A percentile compares a stretch with the other conserved stretches of the same genome.
These are phyloP conservation scores for Candida gorgasii DNA, from an alignment of 805 yeast genomes.

Conservation along the genomic window DNA sequence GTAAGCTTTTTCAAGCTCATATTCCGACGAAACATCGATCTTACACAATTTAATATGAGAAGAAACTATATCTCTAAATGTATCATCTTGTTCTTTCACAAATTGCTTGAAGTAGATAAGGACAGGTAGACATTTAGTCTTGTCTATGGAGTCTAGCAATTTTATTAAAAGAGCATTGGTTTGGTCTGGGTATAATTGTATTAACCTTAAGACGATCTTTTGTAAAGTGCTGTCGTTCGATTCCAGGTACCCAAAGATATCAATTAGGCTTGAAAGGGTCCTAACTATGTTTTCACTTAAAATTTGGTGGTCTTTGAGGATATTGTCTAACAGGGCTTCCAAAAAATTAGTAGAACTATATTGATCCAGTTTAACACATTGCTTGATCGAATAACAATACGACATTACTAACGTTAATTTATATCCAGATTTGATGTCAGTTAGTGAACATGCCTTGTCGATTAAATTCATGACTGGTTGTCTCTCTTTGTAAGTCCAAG, in stretches of 20 bases:
- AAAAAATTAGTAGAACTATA: too few species aligned
- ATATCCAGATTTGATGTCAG: constrained; percentile 15
- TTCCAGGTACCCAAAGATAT: constrained; percentile 6
- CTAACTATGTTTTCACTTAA: constrained; percentile 6
- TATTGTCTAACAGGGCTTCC: background rate
- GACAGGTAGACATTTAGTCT: constrained; percentile 1
- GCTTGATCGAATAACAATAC: constrained; percentile 3
- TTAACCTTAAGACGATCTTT: too few species aligned
- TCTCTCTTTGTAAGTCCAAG: constrained; percentile 36
- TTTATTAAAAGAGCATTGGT: background rate
- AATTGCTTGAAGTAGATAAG: background rate
- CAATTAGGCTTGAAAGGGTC: background rate
- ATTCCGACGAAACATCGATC: constrained; percentile 15
- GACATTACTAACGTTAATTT: constrained; percentile 10
- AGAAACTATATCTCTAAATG: constrained; percentile 7
- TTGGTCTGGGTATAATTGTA: background rate
- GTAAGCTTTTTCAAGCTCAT: constrained; percentile 23
- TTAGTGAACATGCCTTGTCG: constrained; percentile 25
- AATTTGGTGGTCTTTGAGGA: background rate
- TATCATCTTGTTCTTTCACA: background rate
- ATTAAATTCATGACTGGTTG: constrained; percentile 31
- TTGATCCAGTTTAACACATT: background rate
- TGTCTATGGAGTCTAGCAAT: constrained; percentile 4
- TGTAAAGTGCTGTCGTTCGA: too few species aligned
- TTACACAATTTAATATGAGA: constrained; percentile 15